These are phyloP conservation scores for Xylariomycetidae sp. DNA, from an alignment of 2,329 filamentous ascomycete genomes.

Conservation along the genomic window DNA sequence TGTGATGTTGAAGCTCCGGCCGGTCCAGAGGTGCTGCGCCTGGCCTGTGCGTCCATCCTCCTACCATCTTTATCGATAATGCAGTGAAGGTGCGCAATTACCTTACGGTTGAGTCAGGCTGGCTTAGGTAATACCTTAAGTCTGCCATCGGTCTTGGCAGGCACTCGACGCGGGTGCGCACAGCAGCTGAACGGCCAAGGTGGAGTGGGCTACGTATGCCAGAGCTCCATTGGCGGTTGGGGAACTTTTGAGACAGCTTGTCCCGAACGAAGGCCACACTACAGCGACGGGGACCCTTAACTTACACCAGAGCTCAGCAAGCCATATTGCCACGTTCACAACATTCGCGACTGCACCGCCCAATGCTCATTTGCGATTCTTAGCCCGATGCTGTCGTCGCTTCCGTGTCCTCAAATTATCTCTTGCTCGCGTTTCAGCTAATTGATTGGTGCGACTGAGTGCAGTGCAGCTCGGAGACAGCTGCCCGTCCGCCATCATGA, in stretches of 20 bases:
- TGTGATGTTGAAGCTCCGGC: too few species aligned
- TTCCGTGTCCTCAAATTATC: slow-evolving; percentile 10
- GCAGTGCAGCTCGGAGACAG: slow-evolving; percentile 9
- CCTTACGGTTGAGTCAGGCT: slow-evolving; percentile 12
- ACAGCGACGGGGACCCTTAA: too few species aligned
- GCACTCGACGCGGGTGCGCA: too few species aligned
- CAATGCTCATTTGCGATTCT: slow-evolving; percentile 19
- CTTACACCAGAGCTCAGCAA: too few species aligned
- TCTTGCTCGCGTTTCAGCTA: slow-evolving; percentile 12
- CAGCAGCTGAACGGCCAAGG: too few species aligned
- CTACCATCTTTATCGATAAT: too few species aligned
- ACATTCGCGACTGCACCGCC: neutral
- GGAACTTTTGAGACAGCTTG: slow-evolving; percentile 15
- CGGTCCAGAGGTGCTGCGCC: too few species aligned
- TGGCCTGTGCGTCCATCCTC: too few species aligned
- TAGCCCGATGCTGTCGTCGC: slow-evolving; percentile 14
- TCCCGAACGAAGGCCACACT: slow-evolving; percentile 3
- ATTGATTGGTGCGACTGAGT: slow-evolving; percentile 8
- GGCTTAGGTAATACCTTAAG: slow-evolving; percentile 7
- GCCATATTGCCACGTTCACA: slow-evolving; percentile 3
- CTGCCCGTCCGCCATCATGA: slow-evolving; percentile 53
- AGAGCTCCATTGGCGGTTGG: slow-evolving; percentile 14
- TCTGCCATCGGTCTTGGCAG: slow-evolving; percentile 17
- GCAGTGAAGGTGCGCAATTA: slow-evolving; percentile 30
- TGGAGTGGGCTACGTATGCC: slow-evolving; percentile 29